Conservation (phyloP, 208 protist species). For the Entamoeba invadens region DNA sequence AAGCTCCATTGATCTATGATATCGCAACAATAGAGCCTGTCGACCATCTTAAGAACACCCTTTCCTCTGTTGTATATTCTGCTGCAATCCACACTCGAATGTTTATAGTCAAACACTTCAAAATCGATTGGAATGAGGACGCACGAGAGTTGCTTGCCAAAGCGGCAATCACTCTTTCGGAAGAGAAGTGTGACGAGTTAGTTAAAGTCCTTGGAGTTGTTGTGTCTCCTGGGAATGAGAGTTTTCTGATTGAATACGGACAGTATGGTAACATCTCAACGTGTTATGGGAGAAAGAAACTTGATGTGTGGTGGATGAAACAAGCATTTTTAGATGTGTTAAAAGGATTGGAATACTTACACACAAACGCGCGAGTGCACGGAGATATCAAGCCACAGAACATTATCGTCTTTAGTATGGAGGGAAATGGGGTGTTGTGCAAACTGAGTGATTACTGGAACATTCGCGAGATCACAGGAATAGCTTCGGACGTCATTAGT, state of each 20-base stretch:
- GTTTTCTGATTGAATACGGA: conserved; percentile 53
- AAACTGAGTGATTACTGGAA: neutral
- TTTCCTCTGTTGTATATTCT: neutral
- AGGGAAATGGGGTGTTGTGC: neutral
- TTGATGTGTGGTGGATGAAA: neutral
- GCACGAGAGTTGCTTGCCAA: neutral
- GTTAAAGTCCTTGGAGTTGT: conserved; percentile 54
- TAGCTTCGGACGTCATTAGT: neutral
- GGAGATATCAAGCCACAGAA: neutral
- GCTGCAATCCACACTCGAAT: neutral
- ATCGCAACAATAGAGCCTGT: neutral
- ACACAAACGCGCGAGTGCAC: neutral
- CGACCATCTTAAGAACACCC: neutral
- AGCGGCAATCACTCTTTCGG: neutral
- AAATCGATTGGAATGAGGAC: neutral
- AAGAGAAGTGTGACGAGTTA: conserved; percentile 50
- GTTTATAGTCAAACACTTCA: neutral
- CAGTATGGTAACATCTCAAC: conserved; percentile 55
- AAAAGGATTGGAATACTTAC: neutral
- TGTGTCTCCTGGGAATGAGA: conserved; percentile 35
- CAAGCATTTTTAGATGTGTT: neutral
- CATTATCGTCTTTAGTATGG: neutral
- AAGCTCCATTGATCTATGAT: neutral
- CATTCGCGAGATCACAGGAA: neutral
- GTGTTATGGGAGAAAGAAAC: conserved; percentile 34